Evolutionary conservation across 2,329 filamentous ascomycete genomes (phyloP), one percentile per base, ranked within the genome.

Genomic region (Neopestalotiopsis sp.): DNA sequence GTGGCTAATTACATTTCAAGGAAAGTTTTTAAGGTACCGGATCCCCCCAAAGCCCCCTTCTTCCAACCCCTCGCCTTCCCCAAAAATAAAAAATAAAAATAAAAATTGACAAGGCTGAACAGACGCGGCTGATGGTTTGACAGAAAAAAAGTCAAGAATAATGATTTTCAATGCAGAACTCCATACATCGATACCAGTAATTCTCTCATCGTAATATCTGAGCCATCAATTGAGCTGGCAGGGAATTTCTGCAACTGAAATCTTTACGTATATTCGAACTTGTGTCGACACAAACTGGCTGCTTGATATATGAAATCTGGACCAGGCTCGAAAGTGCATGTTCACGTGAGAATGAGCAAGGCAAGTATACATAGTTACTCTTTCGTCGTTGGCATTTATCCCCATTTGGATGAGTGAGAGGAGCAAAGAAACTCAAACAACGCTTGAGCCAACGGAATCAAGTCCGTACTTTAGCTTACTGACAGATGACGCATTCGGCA

Each of bases 401-500:
- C 6, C 5, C 6, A 38, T 38, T 10, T 38, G 34, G 34, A 10
- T 38, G 34, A 10, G 34, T 10, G 34, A 10, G 34, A 38, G 24
- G 24, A 28, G 24, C 24, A 38, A 38, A 38, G 34, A 7, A 38
- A 38, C 10, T 38, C 34, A 10, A 38, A 10, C 34, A 7, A 38
- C 6, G 6, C 34, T 38, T 10, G 10, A 52, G 45, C 45, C n/a
- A 20, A 52, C 45, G 45, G n/a, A 20, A 9, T 52, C 45, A 52
- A 52, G n/a, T 52, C 45, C 45, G 45, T 52, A 52, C 17, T 20
- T 52, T 52, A 24, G 34, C 45, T 6, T 52, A n/a, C 17, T n/a
- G n/a, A 52, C n/a, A 49, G 42, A 52, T 52, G 45, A 52, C 45
- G 17, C 45, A 52, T 52, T 52, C n/a, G n/a, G n/a, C 45, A 52